Evolutionary conservation across 305 asterid genomes (phyloP).

Genomic region (Rubia occidens): DNA sequence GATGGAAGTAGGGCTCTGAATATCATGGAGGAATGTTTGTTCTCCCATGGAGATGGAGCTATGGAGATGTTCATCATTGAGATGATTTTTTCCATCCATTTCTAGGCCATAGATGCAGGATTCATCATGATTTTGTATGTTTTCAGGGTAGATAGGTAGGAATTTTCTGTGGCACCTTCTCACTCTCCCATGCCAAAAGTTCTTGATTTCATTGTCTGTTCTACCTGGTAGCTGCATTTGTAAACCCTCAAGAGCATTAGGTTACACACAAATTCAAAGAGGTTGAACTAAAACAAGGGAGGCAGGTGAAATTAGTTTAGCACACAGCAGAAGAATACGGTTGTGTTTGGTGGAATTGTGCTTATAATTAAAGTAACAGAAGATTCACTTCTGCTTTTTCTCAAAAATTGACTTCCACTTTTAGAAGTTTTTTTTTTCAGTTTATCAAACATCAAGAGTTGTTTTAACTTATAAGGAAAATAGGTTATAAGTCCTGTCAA

Average conservation of each 20-base stretch:
- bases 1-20: background rate
- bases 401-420: too few species aligned
- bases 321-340: too few species aligned
- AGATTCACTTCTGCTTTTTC: too few species aligned
- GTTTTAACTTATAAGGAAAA: too few species aligned
- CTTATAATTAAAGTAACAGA: too few species aligned
- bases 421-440: too few species aligned
- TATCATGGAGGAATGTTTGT: background rate
- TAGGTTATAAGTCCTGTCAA: too few species aligned
- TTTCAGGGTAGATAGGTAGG: conserved; percentile 28
- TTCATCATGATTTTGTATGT: background rate
- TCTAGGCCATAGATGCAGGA: background rate
- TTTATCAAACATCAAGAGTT: too few species aligned
- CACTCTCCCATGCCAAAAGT: conserved; percentile 53
- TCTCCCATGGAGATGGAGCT: conserved; percentile 3
- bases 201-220: conserved; percentile 55
- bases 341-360: too few species aligned
- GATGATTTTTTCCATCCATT: background rate
- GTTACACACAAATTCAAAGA: background rate
- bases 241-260: conserved; percentile 6
- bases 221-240: conserved; percentile 50
- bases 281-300: background rate
- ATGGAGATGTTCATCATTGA: background rate
- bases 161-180: conserved; percentile 39
- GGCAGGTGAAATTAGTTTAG: background rate